Base-by-base conservation (phyloP, 2,329 filamentous ascomycete genomes). In the Dactylonectria macrodidyma region DNA sequence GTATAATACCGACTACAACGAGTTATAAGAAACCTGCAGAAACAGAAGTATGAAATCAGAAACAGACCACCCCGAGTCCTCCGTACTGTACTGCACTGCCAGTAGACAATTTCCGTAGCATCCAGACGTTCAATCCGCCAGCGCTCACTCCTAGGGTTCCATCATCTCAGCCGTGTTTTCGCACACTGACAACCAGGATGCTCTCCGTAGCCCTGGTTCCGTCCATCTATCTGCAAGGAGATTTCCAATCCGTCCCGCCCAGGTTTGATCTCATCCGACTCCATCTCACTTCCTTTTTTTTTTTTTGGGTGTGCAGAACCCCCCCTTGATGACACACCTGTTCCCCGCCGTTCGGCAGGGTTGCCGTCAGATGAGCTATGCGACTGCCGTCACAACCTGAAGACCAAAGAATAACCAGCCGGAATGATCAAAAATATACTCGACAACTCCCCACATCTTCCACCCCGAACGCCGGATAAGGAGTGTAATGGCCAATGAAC, bases 401-500 rank as follows among this genome's bases (percentile, higher is more conserved):
- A 54, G 65, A 51, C 63, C 34, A 44, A 41, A 70, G 59, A 62
- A 67, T 69, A 71, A 56, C 66, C 62, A 62, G 65, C 46, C 57
- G 58, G 47, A 68, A 68, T 52, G 62, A 66, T 71, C 66, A 64
- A 62, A 69, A 73, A 72, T 59, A 70, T 67, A 71, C 65, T 73
- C 61, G 66, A 73, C 70, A 78, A 77, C 74, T 76, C 76, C 75
- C 65, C 74, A 76, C 68, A 69, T 72, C 67, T 71, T 70, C 67
- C 54, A 24, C 70, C 71, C 73, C 69, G 69, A 81, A 81, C 79
- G 79, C 79, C 79, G 44, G 61, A 71, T 70, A 81, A 76, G 78
- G 80, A 81, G 77, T 77, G 79, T 80, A 81, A 80, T 78, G 79
- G 79, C 69, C 78, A 64, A 51, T 64, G 64, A 57, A 60, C 55